A percentile compares a stretch with the other conserved stretches of the same genome.
phyloP scores from a whole-genome alignment of 805 yeast species.

The Schwanniomyces occidentalis region DNA sequence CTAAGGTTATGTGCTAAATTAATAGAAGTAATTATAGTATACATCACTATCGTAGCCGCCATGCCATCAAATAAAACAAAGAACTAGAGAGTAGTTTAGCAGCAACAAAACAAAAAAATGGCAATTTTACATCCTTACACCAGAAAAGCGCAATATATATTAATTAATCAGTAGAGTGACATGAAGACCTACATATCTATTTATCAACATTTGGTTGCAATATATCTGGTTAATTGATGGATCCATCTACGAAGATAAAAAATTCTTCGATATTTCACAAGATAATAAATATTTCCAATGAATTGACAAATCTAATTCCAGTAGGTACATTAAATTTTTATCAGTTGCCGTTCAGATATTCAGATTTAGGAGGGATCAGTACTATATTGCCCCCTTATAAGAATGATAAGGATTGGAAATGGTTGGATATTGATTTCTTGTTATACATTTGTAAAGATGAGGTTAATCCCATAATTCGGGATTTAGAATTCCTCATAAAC shows the following conservation, averaged over 20 bases:
- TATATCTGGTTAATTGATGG: not conserved
- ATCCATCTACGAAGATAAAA: too few relatives aligned
- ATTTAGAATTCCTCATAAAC: constrained; percentile 45
- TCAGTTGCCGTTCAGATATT: constrained; percentile 41
- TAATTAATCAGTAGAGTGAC: not conserved
- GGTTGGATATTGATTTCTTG: constrained; percentile 53
- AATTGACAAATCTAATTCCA: constrained; percentile 39
- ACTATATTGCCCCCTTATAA: constrained; percentile 20
- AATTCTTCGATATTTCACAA: constrained; percentile 45
- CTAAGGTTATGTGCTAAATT: too few relatives aligned
- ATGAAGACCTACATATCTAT: not conserved
- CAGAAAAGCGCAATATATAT: not conserved
- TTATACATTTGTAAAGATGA: constrained; percentile 11
- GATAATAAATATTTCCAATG: constrained; percentile 36
- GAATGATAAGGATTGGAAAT: constrained; percentile 47
- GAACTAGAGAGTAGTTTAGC: too few relatives aligned
- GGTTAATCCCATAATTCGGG: constrained; percentile 26
- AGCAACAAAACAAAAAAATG: too few relatives aligned
- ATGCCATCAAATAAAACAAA: too few relatives aligned
- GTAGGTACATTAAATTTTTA: constrained; percentile 50
- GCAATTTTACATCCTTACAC: not conserved
- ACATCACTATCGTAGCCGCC: too few relatives aligned
- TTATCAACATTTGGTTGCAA: not conserved
- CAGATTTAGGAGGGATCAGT: constrained; percentile 30
- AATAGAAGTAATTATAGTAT: too few relatives aligned